These are phyloP conservation scores for Agroathelia rolfsii DNA, from an alignment of 1,284 basidiomycete species.

Conservation along the genomic window DNA sequence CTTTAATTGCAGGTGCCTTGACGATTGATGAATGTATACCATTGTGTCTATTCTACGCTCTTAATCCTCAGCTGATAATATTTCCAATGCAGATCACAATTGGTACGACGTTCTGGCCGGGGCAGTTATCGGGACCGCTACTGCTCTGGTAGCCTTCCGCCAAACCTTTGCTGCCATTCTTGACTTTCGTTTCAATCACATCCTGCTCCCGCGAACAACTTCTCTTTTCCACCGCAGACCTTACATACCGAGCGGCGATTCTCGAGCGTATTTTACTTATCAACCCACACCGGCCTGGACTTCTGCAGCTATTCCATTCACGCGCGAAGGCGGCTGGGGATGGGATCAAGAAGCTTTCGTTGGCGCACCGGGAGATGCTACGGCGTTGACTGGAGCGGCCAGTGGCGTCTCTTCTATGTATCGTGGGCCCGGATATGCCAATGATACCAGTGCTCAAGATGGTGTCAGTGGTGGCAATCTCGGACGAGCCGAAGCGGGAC, in stretches of 20 bases:
- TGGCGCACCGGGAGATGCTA: slow-evolving; percentile 28
- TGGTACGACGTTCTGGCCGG: slow-evolving; percentile 48
- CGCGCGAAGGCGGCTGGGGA: slow-evolving; percentile 35
- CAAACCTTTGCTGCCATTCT: slow-evolving; percentile 43
- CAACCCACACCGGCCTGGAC: slow-evolving; percentile 17
- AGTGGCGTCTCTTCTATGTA: too few relatives aligned
- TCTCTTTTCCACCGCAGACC: slow-evolving; percentile 30
- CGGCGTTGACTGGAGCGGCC: too few relatives aligned
- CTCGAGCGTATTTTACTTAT: slow-evolving; percentile 24
- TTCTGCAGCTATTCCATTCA: slow-evolving; percentile 27
- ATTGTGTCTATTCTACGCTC: slow-evolving; percentile 10
- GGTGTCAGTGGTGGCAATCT: too few relatives aligned
- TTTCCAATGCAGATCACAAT: slow-evolving; percentile 26
- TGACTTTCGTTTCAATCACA: slow-evolving; percentile 50
- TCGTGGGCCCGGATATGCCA: too few relatives aligned
- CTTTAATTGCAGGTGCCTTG: slow-evolving; percentile 43
- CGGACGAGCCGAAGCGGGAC: too few relatives aligned
- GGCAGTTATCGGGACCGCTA: slow-evolving; percentile 36
- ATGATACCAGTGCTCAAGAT: too few relatives aligned
- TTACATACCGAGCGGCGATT: slow-evolving; percentile 14
- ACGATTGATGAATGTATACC: slow-evolving; percentile 47
- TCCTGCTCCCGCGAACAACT: slow-evolving; percentile 37
- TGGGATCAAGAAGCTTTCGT: slow-evolving; percentile 23
- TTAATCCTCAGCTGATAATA: slow-evolving; percentile 3
- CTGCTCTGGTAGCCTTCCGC: slow-evolving; percentile 42